Evolutionary conservation across 345 rosid genomes (phyloP), one percentile per base, ranked within the genome.

Genomic region (Eucalyptus paniculata): DNA sequence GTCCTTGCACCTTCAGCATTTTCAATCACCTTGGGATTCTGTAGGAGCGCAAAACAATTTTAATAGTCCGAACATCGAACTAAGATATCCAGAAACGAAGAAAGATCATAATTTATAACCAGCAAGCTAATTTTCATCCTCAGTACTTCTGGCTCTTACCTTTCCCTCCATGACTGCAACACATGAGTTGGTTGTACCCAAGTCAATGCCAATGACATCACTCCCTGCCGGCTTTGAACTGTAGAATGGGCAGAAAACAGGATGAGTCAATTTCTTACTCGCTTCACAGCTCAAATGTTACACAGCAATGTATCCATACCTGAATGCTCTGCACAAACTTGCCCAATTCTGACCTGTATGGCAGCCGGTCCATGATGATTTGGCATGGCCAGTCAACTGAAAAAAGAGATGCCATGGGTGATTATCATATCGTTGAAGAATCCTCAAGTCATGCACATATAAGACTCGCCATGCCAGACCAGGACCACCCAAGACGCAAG

Each of bases 131-230:
- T 60, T 34, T 28, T 37, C 5, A 42, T 14, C 13, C 50, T 54
- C 26, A 42, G 50, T 37, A 77, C 45, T 77, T 77, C 45, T 6
- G 47, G 83, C 83, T 65, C 88, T 81, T 87, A 98, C 99, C 95
- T 97, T 98, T 62, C 99, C 99, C 89, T 98, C 99, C 99, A 98
- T 98, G 88, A 97, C 95, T n/a, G 98, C 93, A 90, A 98, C 99
- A 90, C 99, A 98, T 3, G 99, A 98, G 90, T 97, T 98, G 26
- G 99, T 98, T 8, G 99, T 98, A 58, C 99, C 99, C 95, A 98
- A 92, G 89, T 98, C 99, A 89, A 98, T 96, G 89, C 99, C 99
- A 26, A 98, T 96, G 69, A 97, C 97, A 89, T 98, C 99, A 82
- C 91, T 95, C 8, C 98, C 99, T 16, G 94, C 95, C 50, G 99